Percentiles rank a stretch among this genome's conserved stretches.
phyloP scores from a whole-genome alignment of 257 asterid genomes.

The Rauvolfia tetraphylla region DNA sequence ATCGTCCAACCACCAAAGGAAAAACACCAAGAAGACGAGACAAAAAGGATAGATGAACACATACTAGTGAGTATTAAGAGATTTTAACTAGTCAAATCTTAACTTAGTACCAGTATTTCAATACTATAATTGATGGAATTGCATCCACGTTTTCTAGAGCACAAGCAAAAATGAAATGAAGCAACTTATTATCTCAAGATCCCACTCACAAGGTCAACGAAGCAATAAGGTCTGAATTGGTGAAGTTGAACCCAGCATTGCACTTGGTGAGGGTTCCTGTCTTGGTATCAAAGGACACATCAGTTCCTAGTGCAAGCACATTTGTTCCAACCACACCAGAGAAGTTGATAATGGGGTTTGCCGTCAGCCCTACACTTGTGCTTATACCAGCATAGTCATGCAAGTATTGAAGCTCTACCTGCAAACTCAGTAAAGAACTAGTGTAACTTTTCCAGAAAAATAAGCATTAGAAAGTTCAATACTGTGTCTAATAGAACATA shows the following conservation, averaged over 20 bases:
- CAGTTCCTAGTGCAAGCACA: conserved; percentile 14
- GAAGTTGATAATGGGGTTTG: conserved; percentile 18
- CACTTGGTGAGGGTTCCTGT: conserved; percentile 11
- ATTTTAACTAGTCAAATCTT: not conserved
- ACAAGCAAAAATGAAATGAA: not conserved
- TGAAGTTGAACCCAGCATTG: conserved; percentile 19
- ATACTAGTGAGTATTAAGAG: not conserved
- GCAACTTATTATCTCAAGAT: not conserved
- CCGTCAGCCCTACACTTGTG: conserved; percentile 18
- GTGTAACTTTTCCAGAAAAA: not conserved
- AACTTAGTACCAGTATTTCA: not conserved
- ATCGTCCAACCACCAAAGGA: not conserved
- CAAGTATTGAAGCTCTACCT: conserved; percentile 17
- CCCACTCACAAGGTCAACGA: conserved; percentile 14
- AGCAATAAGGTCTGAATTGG: conserved; percentile 15
- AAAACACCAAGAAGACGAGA: not conserved
- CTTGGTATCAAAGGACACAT: conserved; percentile 21
- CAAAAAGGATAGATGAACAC: not conserved
- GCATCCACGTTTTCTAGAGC: not conserved
- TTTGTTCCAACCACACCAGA: conserved; percentile 20
- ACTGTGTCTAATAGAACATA: not conserved
- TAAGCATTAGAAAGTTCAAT: not conserved
- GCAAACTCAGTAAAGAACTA: not conserved
- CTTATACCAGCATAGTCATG: conserved; percentile 19
- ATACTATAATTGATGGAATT: not conserved